Evolutionary conservation across 208 protist genomes (phyloP).

Genomic region (Acanthamoeba rhysodes): DNA sequence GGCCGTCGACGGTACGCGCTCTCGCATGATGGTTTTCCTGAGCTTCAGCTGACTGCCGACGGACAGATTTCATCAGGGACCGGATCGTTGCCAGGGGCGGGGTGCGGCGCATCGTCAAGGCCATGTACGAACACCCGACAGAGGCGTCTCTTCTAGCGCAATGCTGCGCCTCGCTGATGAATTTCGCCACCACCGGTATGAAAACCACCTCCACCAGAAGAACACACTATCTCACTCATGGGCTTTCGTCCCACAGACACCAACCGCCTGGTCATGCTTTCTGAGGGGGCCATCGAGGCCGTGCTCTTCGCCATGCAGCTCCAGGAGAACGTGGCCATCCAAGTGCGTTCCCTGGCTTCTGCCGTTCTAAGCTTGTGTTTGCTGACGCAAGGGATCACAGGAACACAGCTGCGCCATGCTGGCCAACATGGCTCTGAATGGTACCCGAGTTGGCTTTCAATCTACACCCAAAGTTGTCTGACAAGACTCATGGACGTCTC

Average conservation of each 20-base stretch:
- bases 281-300: conserved; percentile 10
- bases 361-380: neutral
- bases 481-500: neutral
- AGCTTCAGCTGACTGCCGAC: no score
- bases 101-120: conserved; percentile 33
- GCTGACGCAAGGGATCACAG: neutral
- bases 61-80: conserved; percentile 21
- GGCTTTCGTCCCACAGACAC: neutral
- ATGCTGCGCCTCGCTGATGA: conserved; percentile 49
- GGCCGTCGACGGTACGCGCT: neutral
- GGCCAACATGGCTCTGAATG: conserved; percentile 19
- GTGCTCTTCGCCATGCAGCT: conserved; percentile 39
- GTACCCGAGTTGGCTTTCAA: no score
- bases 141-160: neutral
- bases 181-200: conserved; percentile 49
- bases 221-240: no score
- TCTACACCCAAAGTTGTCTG: neutral
- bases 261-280: conserved; percentile 26
- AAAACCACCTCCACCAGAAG: no score
- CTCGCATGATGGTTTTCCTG: no score
- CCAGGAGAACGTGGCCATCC: conserved; percentile 7
- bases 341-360: neutral
- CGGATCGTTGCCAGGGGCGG: conserved; percentile 17
- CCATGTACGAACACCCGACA: conserved; percentile 15
- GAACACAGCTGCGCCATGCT: conserved; percentile 35